These are phyloP conservation scores for Circinella umbellata DNA, from an alignment of 371 early-diverging fungal genomes.

Conservation along the genomic window DNA sequence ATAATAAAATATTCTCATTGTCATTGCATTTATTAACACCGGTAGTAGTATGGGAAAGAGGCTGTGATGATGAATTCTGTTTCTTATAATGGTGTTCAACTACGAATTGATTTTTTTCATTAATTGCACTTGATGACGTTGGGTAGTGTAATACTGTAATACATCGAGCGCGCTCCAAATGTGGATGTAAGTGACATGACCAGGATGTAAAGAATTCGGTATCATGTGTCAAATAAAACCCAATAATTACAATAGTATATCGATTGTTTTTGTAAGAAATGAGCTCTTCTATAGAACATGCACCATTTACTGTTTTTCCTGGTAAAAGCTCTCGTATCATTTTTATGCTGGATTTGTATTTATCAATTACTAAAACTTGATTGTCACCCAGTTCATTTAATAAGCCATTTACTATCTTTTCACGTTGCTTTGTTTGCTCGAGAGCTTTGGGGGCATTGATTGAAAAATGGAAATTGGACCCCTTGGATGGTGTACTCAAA, in stretches of 20 bases:
- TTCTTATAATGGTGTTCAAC: background rate
- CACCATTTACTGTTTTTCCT: conserved; percentile 33
- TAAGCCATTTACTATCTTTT: conserved; percentile 14
- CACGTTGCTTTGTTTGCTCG: conserved; percentile 29
- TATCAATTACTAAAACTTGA: conserved; percentile 41
- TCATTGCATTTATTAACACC: background rate
- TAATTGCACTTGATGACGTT: conserved; percentile 19
- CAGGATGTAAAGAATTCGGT: conserved; percentile 13
- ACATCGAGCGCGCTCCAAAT: conserved; percentile 21
- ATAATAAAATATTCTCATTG: background rate
- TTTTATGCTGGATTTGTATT: conserved; percentile 31
- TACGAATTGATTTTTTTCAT: background rate
- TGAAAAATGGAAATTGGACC: conserved; percentile 62
- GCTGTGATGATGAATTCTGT: background rate
- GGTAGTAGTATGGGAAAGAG: too few relatives aligned
- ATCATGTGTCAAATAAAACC: conserved; percentile 24
- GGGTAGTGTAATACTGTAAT: conserved; percentile 50
- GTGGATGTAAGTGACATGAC: conserved; percentile 8
- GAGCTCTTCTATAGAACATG: conserved; percentile 25
- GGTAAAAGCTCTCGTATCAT: conserved; percentile 40
- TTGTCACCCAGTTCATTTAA: conserved; percentile 24
- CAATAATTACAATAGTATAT: conserved; percentile 44
- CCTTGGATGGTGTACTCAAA: conserved; percentile 55
- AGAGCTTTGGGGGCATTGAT: conserved; percentile 40
- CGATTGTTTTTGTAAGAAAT: background rate